phyloP scores from a whole-genome alignment of 2,329 filamentous ascomycete genomes.

The Alternaria panax region DNA sequence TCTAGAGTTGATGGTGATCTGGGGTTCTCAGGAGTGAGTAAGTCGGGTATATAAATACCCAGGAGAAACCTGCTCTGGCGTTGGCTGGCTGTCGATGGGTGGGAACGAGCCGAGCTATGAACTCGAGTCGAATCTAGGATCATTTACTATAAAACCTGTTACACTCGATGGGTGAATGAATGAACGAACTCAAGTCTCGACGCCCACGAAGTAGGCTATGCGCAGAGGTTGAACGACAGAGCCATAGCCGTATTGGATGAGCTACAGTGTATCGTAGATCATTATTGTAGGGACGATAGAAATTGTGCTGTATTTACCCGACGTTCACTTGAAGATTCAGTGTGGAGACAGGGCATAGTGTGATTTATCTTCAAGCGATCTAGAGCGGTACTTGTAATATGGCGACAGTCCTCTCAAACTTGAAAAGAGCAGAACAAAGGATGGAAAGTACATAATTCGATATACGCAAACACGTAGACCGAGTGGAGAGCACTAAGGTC shows the following conservation, averaged over 20 bases:
- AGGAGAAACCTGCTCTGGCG: not conserved
- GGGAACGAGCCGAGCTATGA: not conserved
- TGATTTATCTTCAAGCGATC: not conserved
- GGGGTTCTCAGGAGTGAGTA: not conserved
- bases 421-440: too few species aligned
- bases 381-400: too few species aligned
- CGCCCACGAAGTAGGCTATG: not conserved
- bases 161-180: not conserved
- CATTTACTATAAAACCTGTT: not conserved
- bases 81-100: too few species aligned
- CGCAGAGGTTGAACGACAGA: not conserved
- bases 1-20: not conserved
- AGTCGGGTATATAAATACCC: not conserved
- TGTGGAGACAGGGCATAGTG: not conserved
- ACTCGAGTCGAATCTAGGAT: not conserved
- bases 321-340: not conserved
- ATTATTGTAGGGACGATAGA: not conserved
- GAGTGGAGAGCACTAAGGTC: too few species aligned
- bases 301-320: not conserved
- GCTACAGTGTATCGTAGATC: not conserved
- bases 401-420: too few species aligned
- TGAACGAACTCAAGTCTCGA: not conserved
- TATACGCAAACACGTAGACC: too few species aligned
- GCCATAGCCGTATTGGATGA: not conserved
- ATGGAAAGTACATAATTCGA: too few species aligned